These are phyloP conservation scores for Zygosaccharomyces bisporus DNA, from an alignment of 805 yeast species.

Conservation along the genomic window DNA sequence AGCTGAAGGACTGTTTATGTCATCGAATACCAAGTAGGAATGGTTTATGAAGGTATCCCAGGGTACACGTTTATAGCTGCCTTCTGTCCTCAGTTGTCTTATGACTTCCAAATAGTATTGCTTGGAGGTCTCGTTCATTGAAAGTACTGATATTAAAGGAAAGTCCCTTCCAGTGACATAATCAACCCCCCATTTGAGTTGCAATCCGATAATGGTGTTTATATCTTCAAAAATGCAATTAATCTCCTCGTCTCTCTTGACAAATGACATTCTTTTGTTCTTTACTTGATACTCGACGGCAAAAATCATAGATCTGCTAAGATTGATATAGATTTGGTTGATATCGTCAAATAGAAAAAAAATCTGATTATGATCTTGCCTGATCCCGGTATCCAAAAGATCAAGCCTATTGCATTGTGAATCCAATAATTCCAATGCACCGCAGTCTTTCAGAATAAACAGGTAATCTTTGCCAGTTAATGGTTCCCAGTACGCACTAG, in stretches of 20 bases:
- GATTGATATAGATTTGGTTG: conserved; percentile 16
- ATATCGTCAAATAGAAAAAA: conserved; percentile 15
- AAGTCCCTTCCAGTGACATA: conserved; percentile 17
- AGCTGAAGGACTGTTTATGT: background rate
- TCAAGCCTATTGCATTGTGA: conserved; percentile 14
- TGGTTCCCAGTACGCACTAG: conserved; percentile 15
- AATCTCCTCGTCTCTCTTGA: conserved; percentile 5
- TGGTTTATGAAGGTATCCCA: conserved; percentile 10
- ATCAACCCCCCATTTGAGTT: conserved; percentile 14
- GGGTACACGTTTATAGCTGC: conserved; percentile 3
- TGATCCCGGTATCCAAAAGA: conserved; percentile 12
- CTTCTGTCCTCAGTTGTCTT: conserved; percentile 9
- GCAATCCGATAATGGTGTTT: conserved; percentile 13
- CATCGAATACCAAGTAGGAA: conserved; percentile 3
- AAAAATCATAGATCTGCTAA: conserved; percentile 14
- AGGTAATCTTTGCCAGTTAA: conserved; percentile 14
- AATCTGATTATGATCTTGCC: conserved; percentile 2
- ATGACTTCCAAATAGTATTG: conserved; percentile 14
- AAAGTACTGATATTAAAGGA: conserved; percentile 14
- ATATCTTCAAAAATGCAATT: conserved; percentile 12
- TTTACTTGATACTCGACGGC: conserved; percentile 8
- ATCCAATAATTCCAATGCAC: conserved; percentile 18
- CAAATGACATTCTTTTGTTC: conserved; percentile 12
- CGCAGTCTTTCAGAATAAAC: conserved; percentile 21
- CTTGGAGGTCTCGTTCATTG: conserved; percentile 3